Evolutionary conservation across 495 filamentous ascomycete species (phyloP), one percentile per base, ranked within the genome.

Genomic region (Lophiostoma macrostomum): DNA sequence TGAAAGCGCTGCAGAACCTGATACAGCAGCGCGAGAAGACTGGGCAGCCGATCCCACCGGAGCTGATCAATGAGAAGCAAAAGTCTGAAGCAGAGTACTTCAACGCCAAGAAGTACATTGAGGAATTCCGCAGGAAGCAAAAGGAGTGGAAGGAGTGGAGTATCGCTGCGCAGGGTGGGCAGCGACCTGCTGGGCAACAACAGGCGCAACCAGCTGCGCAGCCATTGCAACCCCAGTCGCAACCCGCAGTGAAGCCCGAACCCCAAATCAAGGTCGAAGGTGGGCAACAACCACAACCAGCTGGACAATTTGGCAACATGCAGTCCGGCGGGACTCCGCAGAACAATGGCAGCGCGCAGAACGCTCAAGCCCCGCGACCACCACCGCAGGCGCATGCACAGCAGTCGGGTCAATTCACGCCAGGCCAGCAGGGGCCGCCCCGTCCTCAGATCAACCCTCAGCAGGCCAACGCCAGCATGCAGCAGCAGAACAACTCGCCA

Each of bases 401-500:
- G 27, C 50, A 48, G 10, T 44, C 32, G 19, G 30, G 41, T 30
- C 58, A 55, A 36, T 19, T n/a, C 22, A 23, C 41, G 5, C 23
- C 50, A 6, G 42, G 46, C 42, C 10, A 35, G 24, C 50, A 53
- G 35, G 57, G 44, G 46, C 50, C 32, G 12, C 53, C 20, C 44
- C 56, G 62, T 22, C 49, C 60, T 0, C 66, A 64, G 32, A 43
- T 62, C 25, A 67, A 68, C 46, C 52, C 53, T 3, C 40, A 57
- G 23, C 53, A 58, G 43, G 53, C 47, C 5, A 62, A 62, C 31
- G 45, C 59, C 32, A 47, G 41, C 38, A 32, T 38, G 23, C 36
- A 53, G 22, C 54, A 57, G 20, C 52, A 56, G 24, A 70, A 62
- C 67, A 78, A 71, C 51, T 74, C 53, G 36, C 71, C 67, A 57